Percentiles rank a stretch among this genome's conserved stretches.
These are phyloP conservation scores for Aspergillus sp. DNA, from an alignment of 2,329 filamentous ascomycete species.

Conservation along the genomic window DNA sequence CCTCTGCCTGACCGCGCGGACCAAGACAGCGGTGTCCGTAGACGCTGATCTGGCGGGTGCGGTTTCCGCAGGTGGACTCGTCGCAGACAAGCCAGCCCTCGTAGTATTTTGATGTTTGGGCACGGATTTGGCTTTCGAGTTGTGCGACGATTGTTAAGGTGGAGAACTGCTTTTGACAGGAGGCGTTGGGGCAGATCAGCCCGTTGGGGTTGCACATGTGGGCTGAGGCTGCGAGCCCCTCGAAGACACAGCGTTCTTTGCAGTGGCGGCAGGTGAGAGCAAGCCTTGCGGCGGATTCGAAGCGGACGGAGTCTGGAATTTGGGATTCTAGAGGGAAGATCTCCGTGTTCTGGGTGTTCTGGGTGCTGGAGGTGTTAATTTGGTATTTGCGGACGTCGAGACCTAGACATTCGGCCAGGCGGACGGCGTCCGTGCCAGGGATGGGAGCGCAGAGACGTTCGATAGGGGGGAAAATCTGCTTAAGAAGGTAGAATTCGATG, in stretches of 20 bases:
- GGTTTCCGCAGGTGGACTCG: conserved; percentile 79
- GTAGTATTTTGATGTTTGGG: conserved; percentile 81
- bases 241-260: conserved; percentile 69
- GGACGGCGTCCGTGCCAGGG: conserved; percentile 82
- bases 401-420: conserved; percentile 89
- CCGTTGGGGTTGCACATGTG: conserved; percentile 70
- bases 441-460: conserved; percentile 98
- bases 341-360: conserved; percentile 60
- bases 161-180: conserved; percentile 65
- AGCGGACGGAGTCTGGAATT: conserved; percentile 86
- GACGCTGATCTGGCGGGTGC: conserved; percentile 88
- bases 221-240: conserved; percentile 65
- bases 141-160: conserved; percentile 80
- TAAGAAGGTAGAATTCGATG: conserved; percentile 96
- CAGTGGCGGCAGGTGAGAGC: conserved; percentile 79
- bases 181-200: conserved; percentile 64
- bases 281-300: conserved; percentile 75
- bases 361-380: conserved; percentile 59
- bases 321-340: conserved; percentile 93
- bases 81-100: conserved; percentile 89
- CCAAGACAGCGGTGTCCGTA: conserved; percentile 89
- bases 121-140: conserved; percentile 78
- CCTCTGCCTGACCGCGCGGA: conserved; percentile 77
- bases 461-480: conserved; percentile 97
- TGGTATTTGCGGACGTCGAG: conserved; percentile 87